Evolutionary conservation across 1,284 basidiomycete genomes (phyloP), one percentile per base, ranked within the genome.

Genomic region (Trametes polyzona): DNA sequence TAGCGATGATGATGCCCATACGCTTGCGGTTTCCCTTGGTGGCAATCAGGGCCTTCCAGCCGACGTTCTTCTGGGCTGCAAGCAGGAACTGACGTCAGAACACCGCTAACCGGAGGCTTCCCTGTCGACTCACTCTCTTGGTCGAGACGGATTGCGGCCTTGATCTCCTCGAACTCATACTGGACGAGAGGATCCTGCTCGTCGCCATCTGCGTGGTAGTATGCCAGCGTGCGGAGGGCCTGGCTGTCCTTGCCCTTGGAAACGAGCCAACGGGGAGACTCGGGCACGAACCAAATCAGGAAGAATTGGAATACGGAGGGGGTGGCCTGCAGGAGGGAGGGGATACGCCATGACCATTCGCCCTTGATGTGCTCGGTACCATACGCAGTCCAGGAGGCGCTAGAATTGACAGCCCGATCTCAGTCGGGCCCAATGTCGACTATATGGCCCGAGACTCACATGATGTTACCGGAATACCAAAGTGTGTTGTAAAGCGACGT

Each of bases 401-500:
- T 82, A 49, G 10, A 19, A 14, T 16, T 6, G 49, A 35, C 35
- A 30, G 21, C 29, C 52, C n/a, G 27, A 52, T 55, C 32, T 42
- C 65, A 24, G 51, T 62, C 39, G 35, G 10, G 36, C 43, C 17
- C n/a, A n/a, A n/a, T n/a, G 21, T 19, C 3, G 21, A 27, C 12
- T 2, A 35, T 1, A 17, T n/a, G n/a, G n/a, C n/a, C n/a, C 4
- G 27, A 37, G 21, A 74, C 83, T 44, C 63, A 87, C 85, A 89
- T 68, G 63, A 90, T 88, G 57, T 87, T 79, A 55, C 90, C 90
- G 21, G 86, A 83, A 66, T 89, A 89, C 88, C 88, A 92, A 48
- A 90, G 82, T n/a, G 87, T 86, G 75, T 92, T 91, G 76, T 90
- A 92, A 36, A 83, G 73, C 2, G 87, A 84, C 4, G 87, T 91